Evolutionary conservation across 2,329 filamentous ascomycete species (phyloP), one percentile per base, ranked within the genome.

Genomic region (Dryadomyces quercivorus): DNA sequence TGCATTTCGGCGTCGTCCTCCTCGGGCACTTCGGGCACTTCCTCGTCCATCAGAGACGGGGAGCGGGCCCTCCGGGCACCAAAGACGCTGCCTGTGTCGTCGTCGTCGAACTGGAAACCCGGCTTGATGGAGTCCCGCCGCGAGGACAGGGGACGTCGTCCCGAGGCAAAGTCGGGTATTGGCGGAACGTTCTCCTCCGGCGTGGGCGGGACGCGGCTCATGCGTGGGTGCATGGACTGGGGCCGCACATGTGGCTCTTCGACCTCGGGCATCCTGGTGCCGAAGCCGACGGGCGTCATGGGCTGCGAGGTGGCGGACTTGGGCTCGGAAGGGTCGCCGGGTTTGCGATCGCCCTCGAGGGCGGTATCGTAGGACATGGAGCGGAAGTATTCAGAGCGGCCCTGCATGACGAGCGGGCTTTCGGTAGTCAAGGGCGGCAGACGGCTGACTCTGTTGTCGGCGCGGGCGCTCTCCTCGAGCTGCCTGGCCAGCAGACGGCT

Each of bases 401-500:
- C 83, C 64, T 86, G 85, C 22, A 81, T 66, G 69, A 88, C 71
- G 56, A 96, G 75, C 53, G 92, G 90, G 62, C 89, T 89, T 57
- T 87, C 85, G 42, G 89, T 85, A 20, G 88, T 88, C 56, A 91
- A 74, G 7, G 90, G 89, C 3, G 91, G 88, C 46, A 97, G 72
- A 45, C 92, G 81, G 70, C 91, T 96, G 70, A 96, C 80, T 56
- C 91, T 81, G 60, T 84, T 82, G 51, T 88, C 90, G 58, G 80
- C 79, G 64, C 80, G 83, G 63, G 81, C 79, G 59, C 81, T 84
- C 61, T 93, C 85, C 67, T 95, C 85, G 58, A 98, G 81, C 69
- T 95, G 86, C 70, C 82, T 87, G 43, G 90, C 90, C 52, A 98
- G 78, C 62, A 94, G 73, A 56, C 92, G 85, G 62, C 91, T 94